Evolutionary conservation across 352 stramenopile species (phyloP).

Genomic region (Pythium volutum): DNA sequence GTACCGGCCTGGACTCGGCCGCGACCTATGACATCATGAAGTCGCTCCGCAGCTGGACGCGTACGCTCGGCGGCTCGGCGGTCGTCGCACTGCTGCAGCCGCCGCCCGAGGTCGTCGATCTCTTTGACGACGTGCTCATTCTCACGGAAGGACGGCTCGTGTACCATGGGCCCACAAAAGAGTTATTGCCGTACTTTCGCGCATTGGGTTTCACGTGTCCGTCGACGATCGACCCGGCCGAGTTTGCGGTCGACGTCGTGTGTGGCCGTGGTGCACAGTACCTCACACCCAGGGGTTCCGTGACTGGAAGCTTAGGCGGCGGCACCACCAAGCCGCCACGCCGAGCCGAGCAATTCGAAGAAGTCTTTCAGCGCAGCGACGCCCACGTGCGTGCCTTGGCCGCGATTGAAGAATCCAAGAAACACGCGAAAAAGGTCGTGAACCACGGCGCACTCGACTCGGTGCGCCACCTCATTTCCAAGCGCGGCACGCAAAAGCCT

Average conservation of each 20-base stretch:
- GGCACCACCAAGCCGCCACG: constrained; percentile 9
- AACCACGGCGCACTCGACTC: constrained; percentile 11
- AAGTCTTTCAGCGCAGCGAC: constrained; percentile 24
- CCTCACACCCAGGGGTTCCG: not conserved
- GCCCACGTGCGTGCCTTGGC: constrained; percentile 15
- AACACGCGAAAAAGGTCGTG: not conserved
- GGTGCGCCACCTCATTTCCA: constrained; percentile 23
- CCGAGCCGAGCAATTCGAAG: constrained; percentile 27
- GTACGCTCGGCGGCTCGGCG: constrained; percentile 41
- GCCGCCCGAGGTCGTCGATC: constrained; percentile 87
- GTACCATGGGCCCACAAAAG: constrained; percentile 74
- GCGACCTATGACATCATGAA: constrained; percentile 86
- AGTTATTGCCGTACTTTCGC: constrained; percentile 73
- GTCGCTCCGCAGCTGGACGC: constrained; percentile 36
- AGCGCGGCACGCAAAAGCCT: constrained; percentile 4
- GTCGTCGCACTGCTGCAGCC: constrained; percentile 88
- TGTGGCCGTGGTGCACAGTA: constrained; percentile 23
- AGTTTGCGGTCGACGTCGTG: constrained; percentile 84
- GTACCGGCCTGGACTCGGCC: constrained; percentile 86
- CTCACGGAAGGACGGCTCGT: constrained; percentile 88
- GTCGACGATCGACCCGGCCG: constrained; percentile 72
- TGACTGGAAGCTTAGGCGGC: not conserved
- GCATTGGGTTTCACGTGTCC: constrained; percentile 58
- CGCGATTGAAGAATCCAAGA: constrained; percentile 20
- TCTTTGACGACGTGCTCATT: constrained; percentile 94